Evolutionary conservation across 495 filamentous ascomycete species (phyloP), one percentile per base, ranked within the genome.

Genomic region (Tuber magnatum): DNA sequence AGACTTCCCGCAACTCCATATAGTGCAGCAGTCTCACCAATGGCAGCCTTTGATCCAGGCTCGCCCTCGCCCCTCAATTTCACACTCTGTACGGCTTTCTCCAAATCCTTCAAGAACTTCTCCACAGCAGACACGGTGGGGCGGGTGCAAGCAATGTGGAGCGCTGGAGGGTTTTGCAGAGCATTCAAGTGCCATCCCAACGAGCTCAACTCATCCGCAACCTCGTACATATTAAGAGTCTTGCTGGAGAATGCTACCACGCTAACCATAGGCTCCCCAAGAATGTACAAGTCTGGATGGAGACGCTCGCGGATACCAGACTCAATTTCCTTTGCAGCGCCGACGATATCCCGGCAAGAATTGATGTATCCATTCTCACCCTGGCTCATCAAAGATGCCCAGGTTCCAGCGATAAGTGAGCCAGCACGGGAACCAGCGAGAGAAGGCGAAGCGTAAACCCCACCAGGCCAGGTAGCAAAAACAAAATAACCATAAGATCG

Each of bases 181-280:
- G 94, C 93, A 81, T 97, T 99, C 70, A 99, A 87, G 84, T 98
- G 95, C 95, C 95, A 99, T 38, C 95, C 95, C 78, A 89, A 89
- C 3, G 86, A 86, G 69, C 87, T 88, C 90, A 99, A 91, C 74
- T 87, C 91, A 85, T 97, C 93, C 39, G 93, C 93, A 73, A 97
- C 88, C 77, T 98, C 93, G 82, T 96, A 97, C 48, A 92, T 89
- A 82, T 95, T 90, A 41, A 99, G 86, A 8, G 87, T 89, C 75
- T 88, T 88, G 61, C 92, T 92, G 42, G 88, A 87, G 86, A 98
- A 97, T 12, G 96, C 93, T 10, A 99, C 88, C 28, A 98, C 94
- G 74, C 90, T 93, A 70, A 97, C 93, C 71, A 96, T 88, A 18
- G 95, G 95, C 48, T 91, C 88, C 43, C 95, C 95, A 51, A 99